A percentile compares a stretch with the other conserved stretches of the same genome.
These are phyloP conservation scores for Penicillium bovifimosum DNA, from an alignment of 495 filamentous ascomycete genomes.

Conservation along the genomic window DNA sequence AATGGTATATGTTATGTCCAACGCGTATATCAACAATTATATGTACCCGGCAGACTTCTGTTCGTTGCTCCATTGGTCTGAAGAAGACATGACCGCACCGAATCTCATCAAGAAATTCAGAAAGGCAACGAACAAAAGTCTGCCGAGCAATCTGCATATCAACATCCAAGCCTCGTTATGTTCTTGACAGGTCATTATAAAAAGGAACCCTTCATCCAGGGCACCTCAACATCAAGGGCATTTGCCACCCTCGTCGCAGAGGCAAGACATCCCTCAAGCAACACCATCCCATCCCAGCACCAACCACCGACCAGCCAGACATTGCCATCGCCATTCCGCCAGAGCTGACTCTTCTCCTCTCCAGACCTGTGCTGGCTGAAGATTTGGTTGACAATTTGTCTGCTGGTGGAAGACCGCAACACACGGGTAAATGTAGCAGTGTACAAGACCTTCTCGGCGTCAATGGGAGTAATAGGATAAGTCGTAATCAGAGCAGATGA, in stretches of 20 bases:
- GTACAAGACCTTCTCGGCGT: slow-evolving; percentile 25
- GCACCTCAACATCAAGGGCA: slow-evolving; percentile 44
- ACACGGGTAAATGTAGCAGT: slow-evolving; percentile 28
- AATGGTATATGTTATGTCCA: slow-evolving; percentile 1
- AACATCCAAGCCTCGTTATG: neutral
- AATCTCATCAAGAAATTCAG: too few species aligned
- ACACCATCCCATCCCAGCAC: slow-evolving; percentile 63
- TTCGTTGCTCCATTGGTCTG: too few species aligned
- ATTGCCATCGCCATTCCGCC: slow-evolving; percentile 46
- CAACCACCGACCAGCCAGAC: slow-evolving; percentile 52
- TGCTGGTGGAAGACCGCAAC: slow-evolving; percentile 28
- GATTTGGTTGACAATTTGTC: slow-evolving; percentile 29
- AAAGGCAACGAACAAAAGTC: too few species aligned
- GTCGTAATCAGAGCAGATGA: slow-evolving; percentile 30
- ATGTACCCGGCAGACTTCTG: neutral
- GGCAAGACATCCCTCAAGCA: slow-evolving; percentile 53
- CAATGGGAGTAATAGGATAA: slow-evolving; percentile 26
- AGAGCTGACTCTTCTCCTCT: slow-evolving; percentile 14
- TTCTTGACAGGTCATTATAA: neutral
- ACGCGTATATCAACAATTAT: slow-evolving; percentile 2
- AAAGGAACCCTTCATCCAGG: slow-evolving; percentile 17
- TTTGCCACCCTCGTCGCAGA: slow-evolving; percentile 49
- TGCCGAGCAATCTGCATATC: too few species aligned
- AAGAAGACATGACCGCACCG: too few species aligned
- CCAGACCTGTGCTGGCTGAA: slow-evolving; percentile 17